phyloP scores from a whole-genome alignment of 2,329 filamentous ascomycete genomes.

The Passalora sequoiae region DNA sequence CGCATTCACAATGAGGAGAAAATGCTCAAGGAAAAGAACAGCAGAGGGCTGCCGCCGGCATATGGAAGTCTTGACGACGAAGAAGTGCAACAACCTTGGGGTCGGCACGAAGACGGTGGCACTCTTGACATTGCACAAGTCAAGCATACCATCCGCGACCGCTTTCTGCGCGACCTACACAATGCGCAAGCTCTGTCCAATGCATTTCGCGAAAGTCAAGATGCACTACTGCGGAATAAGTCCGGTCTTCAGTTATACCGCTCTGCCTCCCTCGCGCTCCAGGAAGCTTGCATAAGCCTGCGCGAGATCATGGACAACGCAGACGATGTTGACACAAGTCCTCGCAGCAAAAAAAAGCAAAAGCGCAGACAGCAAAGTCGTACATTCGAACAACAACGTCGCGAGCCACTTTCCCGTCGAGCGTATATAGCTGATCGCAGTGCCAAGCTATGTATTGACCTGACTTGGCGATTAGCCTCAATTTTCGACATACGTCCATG shows the following conservation, averaged over 20 bases:
- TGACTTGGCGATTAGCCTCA: constrained; percentile 15
- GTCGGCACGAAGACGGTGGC: constrained; percentile 12
- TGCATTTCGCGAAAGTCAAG: neutral
- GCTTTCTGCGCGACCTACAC: constrained; percentile 7
- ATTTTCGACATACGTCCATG: constrained; percentile 18
- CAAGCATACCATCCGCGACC: constrained; percentile 14
- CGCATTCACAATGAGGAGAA: constrained; percentile 19
- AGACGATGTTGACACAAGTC: neutral
- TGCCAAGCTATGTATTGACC: constrained; percentile 18
- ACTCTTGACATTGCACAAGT: constrained; percentile 15
- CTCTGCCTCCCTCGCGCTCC: neutral
- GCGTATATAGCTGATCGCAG: constrained; percentile 15
- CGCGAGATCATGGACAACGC: constrained; percentile 1
- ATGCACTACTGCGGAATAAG: neutral
- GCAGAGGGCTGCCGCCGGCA: constrained; percentile 23
- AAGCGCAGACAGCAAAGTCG: constrained; percentile 2
- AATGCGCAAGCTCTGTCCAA: neutral
- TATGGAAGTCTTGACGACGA: constrained; percentile 25
- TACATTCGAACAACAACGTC: neutral
- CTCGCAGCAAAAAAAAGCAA: constrained; percentile 1
- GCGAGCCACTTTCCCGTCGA: neutral
- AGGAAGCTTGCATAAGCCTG: constrained; percentile 4
- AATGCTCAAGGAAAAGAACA: neutral
- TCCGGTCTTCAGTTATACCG: neutral
- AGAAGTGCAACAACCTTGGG: constrained; percentile 17